phyloP scores from a whole-genome alignment of 2,329 filamentous ascomycete species.

The Epicoccum sorghinum region DNA sequence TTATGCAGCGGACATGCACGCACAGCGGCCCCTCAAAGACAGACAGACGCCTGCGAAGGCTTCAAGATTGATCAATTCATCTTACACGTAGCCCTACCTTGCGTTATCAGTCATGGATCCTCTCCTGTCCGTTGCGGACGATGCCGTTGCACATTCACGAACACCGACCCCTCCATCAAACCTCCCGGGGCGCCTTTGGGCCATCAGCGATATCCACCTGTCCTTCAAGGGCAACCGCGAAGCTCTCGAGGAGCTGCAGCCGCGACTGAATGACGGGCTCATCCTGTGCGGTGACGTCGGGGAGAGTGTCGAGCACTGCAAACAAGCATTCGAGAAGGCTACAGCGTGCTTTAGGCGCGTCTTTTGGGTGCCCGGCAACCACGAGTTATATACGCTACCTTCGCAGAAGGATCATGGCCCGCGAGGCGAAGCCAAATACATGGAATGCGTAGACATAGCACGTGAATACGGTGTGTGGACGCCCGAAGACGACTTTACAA shows the following conservation, averaged over 20 bases:
- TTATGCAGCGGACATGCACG: background rate
- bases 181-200: constrained; percentile 47
- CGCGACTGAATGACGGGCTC: constrained; percentile 51
- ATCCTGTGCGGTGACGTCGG: constrained; percentile 54
- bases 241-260: constrained; percentile 50
- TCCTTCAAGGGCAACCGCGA: constrained; percentile 55
- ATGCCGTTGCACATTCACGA: constrained; percentile 5
- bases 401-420: constrained; percentile 46
- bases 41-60: background rate
- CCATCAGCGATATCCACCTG: constrained; percentile 55
- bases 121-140: constrained; percentile 28
- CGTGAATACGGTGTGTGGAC: constrained; percentile 60
- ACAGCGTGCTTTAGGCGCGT: constrained; percentile 54
- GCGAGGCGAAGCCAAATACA: constrained; percentile 61
- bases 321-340: constrained; percentile 46
- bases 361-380: constrained; percentile 64
- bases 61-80: background rate
- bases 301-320: constrained; percentile 43
- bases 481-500: constrained; percentile 61
- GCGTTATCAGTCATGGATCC: constrained; percentile 23
- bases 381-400: constrained; percentile 62
- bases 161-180: constrained; percentile 9
- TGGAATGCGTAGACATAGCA: constrained; percentile 60
- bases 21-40: background rate
- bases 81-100: background rate